Evolutionary conservation across 495 filamentous ascomycete genomes (phyloP).

Genomic region (Tuber borchii): DNA sequence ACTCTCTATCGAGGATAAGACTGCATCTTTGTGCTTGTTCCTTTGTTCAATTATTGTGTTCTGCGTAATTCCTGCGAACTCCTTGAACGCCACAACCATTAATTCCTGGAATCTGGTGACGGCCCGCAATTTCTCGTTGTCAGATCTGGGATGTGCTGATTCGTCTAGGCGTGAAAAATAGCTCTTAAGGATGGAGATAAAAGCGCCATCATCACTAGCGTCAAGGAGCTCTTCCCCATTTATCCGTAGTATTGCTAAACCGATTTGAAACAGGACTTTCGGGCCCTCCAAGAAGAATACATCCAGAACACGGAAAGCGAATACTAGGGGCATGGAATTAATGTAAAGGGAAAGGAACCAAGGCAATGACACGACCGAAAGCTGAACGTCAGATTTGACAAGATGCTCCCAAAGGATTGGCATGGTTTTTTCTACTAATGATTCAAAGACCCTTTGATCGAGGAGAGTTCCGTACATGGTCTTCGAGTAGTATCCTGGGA

Average conservation of each 20-base stretch:
- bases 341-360: conserved; percentile 99
- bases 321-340: conserved; percentile 97
- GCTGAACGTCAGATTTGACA: conserved; percentile 86
- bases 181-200: conserved; percentile 89
- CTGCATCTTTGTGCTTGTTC: conserved; percentile 82
- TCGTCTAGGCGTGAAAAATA: conserved; percentile 93
- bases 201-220: conserved; percentile 88
- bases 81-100: conserved; percentile 97
- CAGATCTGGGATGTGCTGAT: conserved; percentile 88
- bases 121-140: conserved; percentile 83
- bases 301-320: conserved; percentile 91
- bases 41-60: conserved; percentile 82
- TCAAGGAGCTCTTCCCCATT: conserved; percentile 97
- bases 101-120: conserved; percentile 95
- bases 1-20: conserved; percentile 88
- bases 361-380: conserved; percentile 95
- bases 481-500: conserved; percentile 93
- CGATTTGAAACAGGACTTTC: conserved; percentile 94
- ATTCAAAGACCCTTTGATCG: conserved; percentile 95
- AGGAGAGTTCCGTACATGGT: conserved; percentile 98
- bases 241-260: conserved; percentile 89
- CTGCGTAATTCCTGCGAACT: conserved; percentile 92
- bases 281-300: conserved; percentile 98
- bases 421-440: conserved; percentile 96
- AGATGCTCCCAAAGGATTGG: conserved; percentile 97